phyloP scores from a whole-genome alignment of 2,329 filamentous ascomycete genomes.

The Hirsutella rhossiliensis region DNA sequence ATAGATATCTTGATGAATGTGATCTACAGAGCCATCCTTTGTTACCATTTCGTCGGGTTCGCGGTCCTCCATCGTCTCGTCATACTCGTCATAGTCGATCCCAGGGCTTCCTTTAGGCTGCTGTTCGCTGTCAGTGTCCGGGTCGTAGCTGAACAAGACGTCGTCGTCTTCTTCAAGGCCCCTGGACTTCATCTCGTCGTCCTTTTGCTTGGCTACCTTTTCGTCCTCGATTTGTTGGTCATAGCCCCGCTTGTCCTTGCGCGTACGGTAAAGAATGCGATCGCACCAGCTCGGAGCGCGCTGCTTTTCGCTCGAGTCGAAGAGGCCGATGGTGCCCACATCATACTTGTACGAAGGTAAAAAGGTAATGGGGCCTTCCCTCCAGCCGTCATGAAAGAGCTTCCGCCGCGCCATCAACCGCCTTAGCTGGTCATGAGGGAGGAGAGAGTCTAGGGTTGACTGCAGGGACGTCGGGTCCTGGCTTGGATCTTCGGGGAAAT shows the following conservation, averaged over 20 bases:
- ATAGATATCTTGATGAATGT: slow-evolving; percentile 53
- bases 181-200: slow-evolving; percentile 74
- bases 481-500: slow-evolving; percentile 53
- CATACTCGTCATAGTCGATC: slow-evolving; percentile 50
- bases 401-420: slow-evolving; percentile 64
- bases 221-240: slow-evolving; percentile 52
- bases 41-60: slow-evolving; percentile 36
- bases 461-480: slow-evolving; percentile 79
- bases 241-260: slow-evolving; percentile 54
- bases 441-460: slow-evolving; percentile 73
- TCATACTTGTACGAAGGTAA: slow-evolving; percentile 97
- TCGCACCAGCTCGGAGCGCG: slow-evolving; percentile 95
- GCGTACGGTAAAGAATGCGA: slow-evolving; percentile 76
- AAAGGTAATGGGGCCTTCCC: slow-evolving; percentile 78
- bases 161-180: slow-evolving; percentile 74
- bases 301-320: slow-evolving; percentile 91
- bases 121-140: slow-evolving; percentile 56
- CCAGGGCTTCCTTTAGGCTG: slow-evolving; percentile 11
- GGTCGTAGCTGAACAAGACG: slow-evolving; percentile 84
- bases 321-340: slow-evolving; percentile 79
- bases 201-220: slow-evolving; percentile 54
- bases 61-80: slow-evolving; percentile 32
- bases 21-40: slow-evolving; percentile 44
- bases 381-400: slow-evolving; percentile 84
- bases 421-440: slow-evolving; percentile 81